Base-by-base conservation (phyloP, 1,284 basidiomycete species). In the Puccinia sorghi region DNA sequence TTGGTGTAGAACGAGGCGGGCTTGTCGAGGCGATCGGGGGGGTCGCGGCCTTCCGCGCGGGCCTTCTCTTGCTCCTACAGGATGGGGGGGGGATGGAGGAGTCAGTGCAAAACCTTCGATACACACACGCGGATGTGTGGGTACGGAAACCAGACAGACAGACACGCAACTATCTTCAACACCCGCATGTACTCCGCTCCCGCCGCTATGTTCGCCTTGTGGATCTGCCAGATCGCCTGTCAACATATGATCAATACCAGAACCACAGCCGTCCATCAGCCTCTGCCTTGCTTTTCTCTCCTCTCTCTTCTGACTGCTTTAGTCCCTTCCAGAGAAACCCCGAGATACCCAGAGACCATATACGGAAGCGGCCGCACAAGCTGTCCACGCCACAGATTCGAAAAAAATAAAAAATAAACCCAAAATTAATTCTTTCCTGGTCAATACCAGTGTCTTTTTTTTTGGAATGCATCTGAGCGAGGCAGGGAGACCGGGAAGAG, bases 211-310 rank as follows among this genome's bases (percentile, higher is more conserved):
- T 79, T 79, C 5, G 76, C 76, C 39, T 79, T 79, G 27, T 79
- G 76, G 32, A 79, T 79, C 48, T 79, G 66, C 76, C 76, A 79
- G 43, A 79, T 79, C 17, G 76, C 76, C 66, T 79, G 43, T 43
- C 41, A 25, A 20, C 4, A 12, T n/a, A 13, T 39, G 41, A 15
- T 43, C 41, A 64, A 64, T n/a, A n/a, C n/a, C n/a, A n/a, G n/a
- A n/a, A n/a, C n/a, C n/a, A n/a, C n/a, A n/a, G n/a, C n/a, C n/a
- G n/a, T n/a, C n/a, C n/a, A n/a, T n/a, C n/a, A n/a, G n/a, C n/a
- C n/a, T n/a, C n/a, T n/a, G n/a, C n/a, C n/a, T n/a, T n/a, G n/a
- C n/a, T n/a, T n/a, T n/a, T n/a, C n/a, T n/a, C n/a, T n/a, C n/a
- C n/a, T n/a, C n/a, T n/a, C n/a, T n/a, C n/a, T n/a, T n/a, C n/a